These are phyloP conservation scores for Coniochaeta sp. DNA, from an alignment of 2,329 filamentous ascomycete species.

Conservation along the genomic window DNA sequence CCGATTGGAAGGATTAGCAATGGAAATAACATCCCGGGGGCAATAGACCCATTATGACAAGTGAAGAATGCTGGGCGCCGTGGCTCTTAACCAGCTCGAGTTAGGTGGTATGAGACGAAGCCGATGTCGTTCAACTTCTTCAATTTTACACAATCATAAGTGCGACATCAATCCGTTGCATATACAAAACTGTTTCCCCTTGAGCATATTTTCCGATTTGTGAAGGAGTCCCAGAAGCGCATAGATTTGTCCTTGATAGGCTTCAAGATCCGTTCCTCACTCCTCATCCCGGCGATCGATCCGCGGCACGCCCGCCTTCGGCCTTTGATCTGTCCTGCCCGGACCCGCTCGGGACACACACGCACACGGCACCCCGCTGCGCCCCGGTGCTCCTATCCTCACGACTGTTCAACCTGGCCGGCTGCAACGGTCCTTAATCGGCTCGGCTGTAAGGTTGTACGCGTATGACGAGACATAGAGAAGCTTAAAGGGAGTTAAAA, in stretches of 20 bases:
- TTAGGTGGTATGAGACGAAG: not conserved
- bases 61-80: not conserved
- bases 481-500: conserved; percentile 1
- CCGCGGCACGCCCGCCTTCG: not conserved
- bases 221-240: not conserved
- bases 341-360: not conserved
- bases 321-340: not conserved
- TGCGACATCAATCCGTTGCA: not conserved
- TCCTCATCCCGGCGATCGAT: not conserved
- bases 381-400: not conserved
- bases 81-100: not conserved
- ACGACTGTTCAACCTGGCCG: not conserved
- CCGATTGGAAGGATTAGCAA: not conserved
- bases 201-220: not conserved
- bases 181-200: not conserved
- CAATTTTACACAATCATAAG: not conserved
- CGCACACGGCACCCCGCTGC: not conserved
- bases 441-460: not conserved
- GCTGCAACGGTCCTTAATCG: no score
- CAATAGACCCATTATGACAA: not conserved
- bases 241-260: not conserved
- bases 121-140: not conserved
- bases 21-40: not conserved
- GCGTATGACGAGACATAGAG: not conserved
- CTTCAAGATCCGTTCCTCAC: not conserved